Evolutionary conservation across 192 early-diverging fungal genomes (phyloP).

Genomic region (Powellomyces hirtus): DNA sequence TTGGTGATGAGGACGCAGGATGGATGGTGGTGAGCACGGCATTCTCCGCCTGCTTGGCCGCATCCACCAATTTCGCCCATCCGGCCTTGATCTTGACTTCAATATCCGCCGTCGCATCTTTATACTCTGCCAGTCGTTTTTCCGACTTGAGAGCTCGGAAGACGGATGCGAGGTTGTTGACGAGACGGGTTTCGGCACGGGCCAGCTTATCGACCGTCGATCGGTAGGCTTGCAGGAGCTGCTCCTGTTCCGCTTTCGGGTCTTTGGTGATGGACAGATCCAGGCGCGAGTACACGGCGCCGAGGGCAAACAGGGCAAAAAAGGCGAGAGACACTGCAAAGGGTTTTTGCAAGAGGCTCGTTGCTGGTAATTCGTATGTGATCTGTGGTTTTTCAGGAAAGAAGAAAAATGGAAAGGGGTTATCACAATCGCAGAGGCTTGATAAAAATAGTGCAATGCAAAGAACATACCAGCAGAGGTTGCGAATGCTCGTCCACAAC

Average conservation of each 20-base stretch:
- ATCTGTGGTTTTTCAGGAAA: no score
- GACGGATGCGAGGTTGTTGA: slow-evolving; percentile 12
- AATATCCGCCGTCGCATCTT: background rate
- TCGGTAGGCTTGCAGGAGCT: background rate
- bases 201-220: background rate
- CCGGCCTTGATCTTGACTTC: background rate
- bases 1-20: background rate
- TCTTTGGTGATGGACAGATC: slow-evolving; percentile 44
- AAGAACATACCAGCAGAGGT: background rate
- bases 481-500: slow-evolving; percentile 68
- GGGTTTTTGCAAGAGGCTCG: slow-evolving; percentile 42
- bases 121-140: slow-evolving; percentile 10
- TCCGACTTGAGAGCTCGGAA: slow-evolving; percentile 26
- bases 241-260: slow-evolving; percentile 7
- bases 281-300: slow-evolving; percentile 38
- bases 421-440: background rate
- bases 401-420: no score
- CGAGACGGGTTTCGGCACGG: background rate
- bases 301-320: slow-evolving; percentile 38
- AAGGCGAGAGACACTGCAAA: slow-evolving; percentile 36
- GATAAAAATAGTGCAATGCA: background rate
- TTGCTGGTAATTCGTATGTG: slow-evolving; percentile 37
- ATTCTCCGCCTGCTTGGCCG: slow-evolving; percentile 4
- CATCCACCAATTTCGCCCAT: slow-evolving; percentile 1
- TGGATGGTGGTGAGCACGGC: background rate